These are phyloP conservation scores for Ballota nigra DNA, from an alignment of 257 asterid species.

Conservation along the genomic window DNA sequence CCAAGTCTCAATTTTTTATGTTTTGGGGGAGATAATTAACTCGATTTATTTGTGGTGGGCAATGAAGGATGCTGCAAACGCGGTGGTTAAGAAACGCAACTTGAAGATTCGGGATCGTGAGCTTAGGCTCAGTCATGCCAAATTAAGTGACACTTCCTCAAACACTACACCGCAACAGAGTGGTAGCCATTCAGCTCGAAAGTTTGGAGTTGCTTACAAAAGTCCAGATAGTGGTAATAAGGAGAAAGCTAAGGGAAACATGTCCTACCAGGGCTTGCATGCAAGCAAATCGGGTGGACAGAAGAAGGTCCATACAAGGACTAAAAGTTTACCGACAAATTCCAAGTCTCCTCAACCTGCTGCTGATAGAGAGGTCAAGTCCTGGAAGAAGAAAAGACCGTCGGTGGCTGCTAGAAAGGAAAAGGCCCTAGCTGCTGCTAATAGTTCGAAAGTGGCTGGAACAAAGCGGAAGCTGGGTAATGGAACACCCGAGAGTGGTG, in stretches of 20 bases:
- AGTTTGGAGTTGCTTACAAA: slow-evolving; percentile 27
- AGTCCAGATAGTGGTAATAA: slow-evolving; percentile 32
- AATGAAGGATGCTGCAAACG: slow-evolving; percentile 71
- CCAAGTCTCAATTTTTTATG: neutral
- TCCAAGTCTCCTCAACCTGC: slow-evolving; percentile 11
- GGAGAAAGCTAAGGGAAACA: slow-evolving; percentile 19
- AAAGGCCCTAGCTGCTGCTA: slow-evolving; percentile 38
- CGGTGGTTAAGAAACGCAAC: slow-evolving; percentile 41
- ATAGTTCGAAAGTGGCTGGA: slow-evolving; percentile 42
- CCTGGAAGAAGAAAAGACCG: slow-evolving; percentile 56
- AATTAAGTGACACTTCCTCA: slow-evolving; percentile 43
- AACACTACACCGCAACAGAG: slow-evolving; percentile 34
- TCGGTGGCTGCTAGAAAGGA: slow-evolving; percentile 86
- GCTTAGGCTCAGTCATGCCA: slow-evolving; percentile 67
- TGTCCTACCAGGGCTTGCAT: slow-evolving; percentile 76
- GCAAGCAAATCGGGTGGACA: slow-evolving; percentile 74
- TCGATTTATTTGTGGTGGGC: slow-evolving; percentile 5
- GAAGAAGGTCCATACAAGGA: slow-evolving; percentile 46
- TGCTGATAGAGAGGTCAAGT: slow-evolving; percentile 22
- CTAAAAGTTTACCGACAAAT: slow-evolving; percentile 18
- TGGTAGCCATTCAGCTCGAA: slow-evolving; percentile 41
- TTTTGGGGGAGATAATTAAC: neutral
- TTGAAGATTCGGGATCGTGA: slow-evolving; percentile 74
- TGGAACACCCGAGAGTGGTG: slow-evolving; percentile 53
- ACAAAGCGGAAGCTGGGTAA: slow-evolving; percentile 58